A percentile compares a stretch with the other conserved stretches of the same genome.
These are phyloP conservation scores for Purpureocillium lavendulum DNA, from an alignment of 2,329 filamentous ascomycete genomes.

Conservation along the genomic window DNA sequence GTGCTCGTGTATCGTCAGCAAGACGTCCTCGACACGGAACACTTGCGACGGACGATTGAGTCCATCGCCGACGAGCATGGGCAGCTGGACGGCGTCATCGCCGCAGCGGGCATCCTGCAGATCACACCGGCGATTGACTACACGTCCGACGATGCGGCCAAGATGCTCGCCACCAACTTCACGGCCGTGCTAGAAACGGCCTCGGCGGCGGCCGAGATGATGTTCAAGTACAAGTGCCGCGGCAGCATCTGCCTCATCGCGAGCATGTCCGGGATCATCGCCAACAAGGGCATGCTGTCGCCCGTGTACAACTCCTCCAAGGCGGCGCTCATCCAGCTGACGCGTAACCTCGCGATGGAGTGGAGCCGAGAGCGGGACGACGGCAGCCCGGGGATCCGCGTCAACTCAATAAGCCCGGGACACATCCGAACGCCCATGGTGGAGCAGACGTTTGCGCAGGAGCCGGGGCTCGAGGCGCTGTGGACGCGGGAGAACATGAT, in stretches of 20 bases:
- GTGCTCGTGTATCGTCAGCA: too few relatives aligned
- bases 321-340: slow-evolving; percentile 55
- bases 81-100: slow-evolving; percentile 60
- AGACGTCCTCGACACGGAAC: too few relatives aligned
- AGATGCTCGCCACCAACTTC: slow-evolving; percentile 63
- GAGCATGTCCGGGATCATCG: slow-evolving; percentile 42
- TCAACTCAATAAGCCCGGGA: slow-evolving; percentile 62
- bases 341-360: slow-evolving; percentile 53
- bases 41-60: too few relatives aligned
- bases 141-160: slow-evolving; percentile 43
- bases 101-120: slow-evolving; percentile 61
- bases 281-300: slow-evolving; percentile 53
- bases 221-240: slow-evolving; percentile 39
- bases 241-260: slow-evolving; percentile 51
- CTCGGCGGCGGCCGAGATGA: slow-evolving; percentile 43
- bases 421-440: slow-evolving; percentile 68
- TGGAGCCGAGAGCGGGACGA: slow-evolving; percentile 40
- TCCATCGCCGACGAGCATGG: slow-evolving; percentile 30
- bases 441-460: slow-evolving; percentile 58
- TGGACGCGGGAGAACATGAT: slow-evolving; percentile 74
- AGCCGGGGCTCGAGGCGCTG: slow-evolving; percentile 47
- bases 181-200: slow-evolving; percentile 33
- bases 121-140: slow-evolving; percentile 62
- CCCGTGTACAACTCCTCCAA: slow-evolving; percentile 61
- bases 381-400: slow-evolving; percentile 47